These are phyloP conservation scores for Lomentospora prolificans DNA, from an alignment of 2,329 filamentous ascomycete genomes.

Conservation along the genomic window DNA sequence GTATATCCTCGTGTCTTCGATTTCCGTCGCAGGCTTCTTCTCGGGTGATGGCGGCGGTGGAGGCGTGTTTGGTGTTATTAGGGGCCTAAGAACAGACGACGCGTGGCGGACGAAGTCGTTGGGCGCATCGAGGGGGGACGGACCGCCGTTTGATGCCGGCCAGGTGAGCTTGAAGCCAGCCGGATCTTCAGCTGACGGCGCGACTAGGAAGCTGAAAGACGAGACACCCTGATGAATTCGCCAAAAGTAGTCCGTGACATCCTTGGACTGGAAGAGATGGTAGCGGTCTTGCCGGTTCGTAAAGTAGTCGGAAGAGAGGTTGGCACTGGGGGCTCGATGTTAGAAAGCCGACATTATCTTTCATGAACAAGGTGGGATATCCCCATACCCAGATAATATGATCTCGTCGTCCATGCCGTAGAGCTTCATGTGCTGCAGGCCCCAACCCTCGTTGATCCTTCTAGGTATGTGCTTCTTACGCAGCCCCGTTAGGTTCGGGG, in stretches of 20 bases:
- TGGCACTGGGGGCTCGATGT: conserved; percentile 44
- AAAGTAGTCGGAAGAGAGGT: conserved; percentile 89
- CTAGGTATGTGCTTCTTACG: conserved; percentile 76
- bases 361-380: neutral
- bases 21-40: conserved; percentile 18
- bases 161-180: conserved; percentile 57
- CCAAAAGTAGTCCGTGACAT: conserved; percentile 75
- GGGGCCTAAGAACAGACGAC: conserved; percentile 52
- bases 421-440: conserved; percentile 96
- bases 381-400: conserved; percentile 71
- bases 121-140: conserved; percentile 63
- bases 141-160: conserved; percentile 64
- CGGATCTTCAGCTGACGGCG: conserved; percentile 44
- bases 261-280: conserved; percentile 73
- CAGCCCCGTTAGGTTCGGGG: conserved; percentile 82
- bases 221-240: conserved; percentile 67
- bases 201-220: conserved; percentile 71
- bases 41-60: neutral
- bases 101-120: conserved; percentile 60
- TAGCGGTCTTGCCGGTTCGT: conserved; percentile 93
- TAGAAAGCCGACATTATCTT: neutral
- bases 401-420: conserved; percentile 95
- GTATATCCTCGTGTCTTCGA: conserved; percentile 63
- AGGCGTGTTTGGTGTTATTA: conserved; percentile 43
- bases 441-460: conserved; percentile 96